Conservation (phyloP, 1,139 yeast species). For the Nakaseomyces kungkrabaensis region DNA sequence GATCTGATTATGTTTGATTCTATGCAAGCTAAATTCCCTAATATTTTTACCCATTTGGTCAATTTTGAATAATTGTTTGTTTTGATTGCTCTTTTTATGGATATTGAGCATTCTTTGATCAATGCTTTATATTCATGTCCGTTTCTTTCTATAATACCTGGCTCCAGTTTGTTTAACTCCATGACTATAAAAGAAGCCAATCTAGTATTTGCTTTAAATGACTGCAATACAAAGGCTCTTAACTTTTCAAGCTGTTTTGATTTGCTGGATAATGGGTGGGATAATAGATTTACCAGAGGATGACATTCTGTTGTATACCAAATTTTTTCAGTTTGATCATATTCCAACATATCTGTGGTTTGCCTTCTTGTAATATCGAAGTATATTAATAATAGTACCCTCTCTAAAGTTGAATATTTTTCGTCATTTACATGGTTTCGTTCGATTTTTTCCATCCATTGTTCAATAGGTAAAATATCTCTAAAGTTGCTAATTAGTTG, state of each 20-base stretch:
- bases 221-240: constrained; percentile 10
- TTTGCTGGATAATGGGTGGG: constrained; percentile 11
- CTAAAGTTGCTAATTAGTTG: constrained; percentile 6
- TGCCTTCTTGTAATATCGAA: constrained; percentile 19
- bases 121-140: constrained; percentile 3
- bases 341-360: constrained; percentile 3
- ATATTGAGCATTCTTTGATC: constrained; percentile 11
- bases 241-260: constrained; percentile 20
- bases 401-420: constrained; percentile 3
- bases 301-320: constrained; percentile 10
- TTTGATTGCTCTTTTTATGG: constrained; percentile 13
- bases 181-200: constrained; percentile 5
- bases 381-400: constrained; percentile 14
- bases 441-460: constrained; percentile 9
- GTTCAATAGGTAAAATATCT: constrained; percentile 13
- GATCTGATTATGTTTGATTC: constrained; percentile 7
- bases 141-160: constrained; percentile 9
- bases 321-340: constrained; percentile 6
- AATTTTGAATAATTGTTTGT: constrained; percentile 12
- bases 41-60: constrained; percentile 12
- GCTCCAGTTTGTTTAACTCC: constrained; percentile 8
- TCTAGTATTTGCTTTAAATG: constrained; percentile 4
- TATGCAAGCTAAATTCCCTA: constrained; percentile 20
- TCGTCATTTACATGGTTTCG: neutral
- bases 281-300: constrained; percentile 5